These are phyloP conservation scores for Arthrobotrys musiformis DNA, from an alignment of 2,329 filamentous ascomycete species.

Conservation along the genomic window DNA sequence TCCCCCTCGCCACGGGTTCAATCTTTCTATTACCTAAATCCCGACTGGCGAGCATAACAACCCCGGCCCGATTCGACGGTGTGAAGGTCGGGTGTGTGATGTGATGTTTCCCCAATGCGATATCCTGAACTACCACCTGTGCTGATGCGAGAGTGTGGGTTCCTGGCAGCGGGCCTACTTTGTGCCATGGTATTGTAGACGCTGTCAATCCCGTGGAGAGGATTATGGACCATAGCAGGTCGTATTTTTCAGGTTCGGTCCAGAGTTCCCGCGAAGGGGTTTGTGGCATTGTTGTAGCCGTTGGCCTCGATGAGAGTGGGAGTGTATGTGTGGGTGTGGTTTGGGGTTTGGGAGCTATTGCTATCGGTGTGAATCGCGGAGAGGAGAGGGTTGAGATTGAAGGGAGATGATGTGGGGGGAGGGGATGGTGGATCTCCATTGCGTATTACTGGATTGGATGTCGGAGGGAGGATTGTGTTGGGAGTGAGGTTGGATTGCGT, in stretches of 20 bases:
- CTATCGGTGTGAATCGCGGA: slow-evolving; percentile 22
- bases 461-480: too few relatives aligned
- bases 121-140: slow-evolving; percentile 36
- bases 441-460: background rate
- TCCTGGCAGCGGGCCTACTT: background rate
- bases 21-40: background rate
- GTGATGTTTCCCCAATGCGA: slow-evolving; percentile 43
- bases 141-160: slow-evolving; percentile 18
- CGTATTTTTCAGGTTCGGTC: slow-evolving; percentile 43
- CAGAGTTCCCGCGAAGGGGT: slow-evolving; percentile 28
- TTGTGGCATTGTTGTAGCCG: background rate
- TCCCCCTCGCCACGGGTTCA: background rate
- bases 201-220: slow-evolving; percentile 22
- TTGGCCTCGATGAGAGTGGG: background rate
- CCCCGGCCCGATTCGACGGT: slow-evolving; percentile 20
- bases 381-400: background rate
- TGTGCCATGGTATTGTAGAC: slow-evolving; percentile 23
- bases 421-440: slow-evolving; percentile 1
- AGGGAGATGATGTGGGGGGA: background rate
- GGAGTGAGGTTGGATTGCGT: slow-evolving; percentile 4
- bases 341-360: slow-evolving; percentile 33
- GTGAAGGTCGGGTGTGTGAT: slow-evolving; percentile 51
- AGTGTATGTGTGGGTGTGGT: background rate
- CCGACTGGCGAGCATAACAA: background rate
- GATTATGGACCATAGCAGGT: slow-evolving; percentile 44